Evolutionary conservation across 805 yeast species (phyloP).

Genomic region (Candida insectorum): DNA sequence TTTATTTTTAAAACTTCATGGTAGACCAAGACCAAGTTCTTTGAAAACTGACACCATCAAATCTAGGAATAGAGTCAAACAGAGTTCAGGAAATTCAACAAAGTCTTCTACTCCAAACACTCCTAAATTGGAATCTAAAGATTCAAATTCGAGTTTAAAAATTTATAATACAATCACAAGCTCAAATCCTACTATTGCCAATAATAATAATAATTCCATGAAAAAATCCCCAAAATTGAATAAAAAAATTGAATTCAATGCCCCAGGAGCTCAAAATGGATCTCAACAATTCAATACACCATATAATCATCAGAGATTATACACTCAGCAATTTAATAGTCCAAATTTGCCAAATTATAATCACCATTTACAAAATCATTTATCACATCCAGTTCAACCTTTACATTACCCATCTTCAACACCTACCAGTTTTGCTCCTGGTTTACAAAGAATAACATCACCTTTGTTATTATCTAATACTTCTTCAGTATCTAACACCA

Average conservation of each 20-base stretch:
- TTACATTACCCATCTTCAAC: constrained; percentile 65
- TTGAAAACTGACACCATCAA: constrained; percentile 90
- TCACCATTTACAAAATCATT: constrained; percentile 15
- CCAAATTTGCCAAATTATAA: constrained; percentile 8
- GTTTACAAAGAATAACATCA: constrained; percentile 59
- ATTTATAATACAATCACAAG: neutral
- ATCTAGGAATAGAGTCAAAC: constrained; percentile 78
- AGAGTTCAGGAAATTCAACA: constrained; percentile 19
- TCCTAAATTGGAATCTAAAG: constrained; percentile 55
- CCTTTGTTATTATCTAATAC: constrained; percentile 58
- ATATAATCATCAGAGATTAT: constrained; percentile 2
- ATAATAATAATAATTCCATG: constrained; percentile 1
- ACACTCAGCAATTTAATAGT: constrained; percentile 8
- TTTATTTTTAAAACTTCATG: constrained; percentile 81
- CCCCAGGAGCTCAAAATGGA: neutral
- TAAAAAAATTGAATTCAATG: constrained; percentile 7
- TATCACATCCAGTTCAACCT: constrained; percentile 44
- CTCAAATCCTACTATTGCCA: neutral
- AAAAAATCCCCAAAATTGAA: constrained; percentile 12
- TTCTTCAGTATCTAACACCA: constrained; percentile 39
- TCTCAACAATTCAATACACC: neutral
- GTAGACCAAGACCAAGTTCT: constrained; percentile 87
- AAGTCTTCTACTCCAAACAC: constrained; percentile 49
- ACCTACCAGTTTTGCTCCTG: constrained; percentile 69
- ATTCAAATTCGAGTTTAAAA: constrained; percentile 11